These are phyloP conservation scores for Plasmodium relictum DNA, from an alignment of 169 alveolate genomes.

Conservation along the genomic window DNA sequence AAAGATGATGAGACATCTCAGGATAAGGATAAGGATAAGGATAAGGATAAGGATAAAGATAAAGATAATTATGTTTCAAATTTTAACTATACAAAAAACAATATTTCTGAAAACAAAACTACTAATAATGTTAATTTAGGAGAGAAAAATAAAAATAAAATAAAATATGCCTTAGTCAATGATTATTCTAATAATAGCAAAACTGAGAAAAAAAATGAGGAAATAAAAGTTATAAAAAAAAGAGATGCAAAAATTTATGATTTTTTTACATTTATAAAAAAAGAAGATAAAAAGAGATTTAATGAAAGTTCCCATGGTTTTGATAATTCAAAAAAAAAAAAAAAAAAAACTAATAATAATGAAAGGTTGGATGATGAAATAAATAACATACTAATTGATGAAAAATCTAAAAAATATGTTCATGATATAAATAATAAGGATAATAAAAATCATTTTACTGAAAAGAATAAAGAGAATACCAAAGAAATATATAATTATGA, in stretches of 20 bases:
- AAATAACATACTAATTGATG: neutral
- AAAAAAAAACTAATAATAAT: conserved; percentile 2
- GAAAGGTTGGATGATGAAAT: neutral
- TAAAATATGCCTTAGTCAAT: neutral
- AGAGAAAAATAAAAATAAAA: neutral
- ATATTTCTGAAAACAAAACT: too few relatives aligned
- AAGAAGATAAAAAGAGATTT: conserved; percentile 35
- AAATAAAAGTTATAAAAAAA: neutral
- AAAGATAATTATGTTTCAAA: too few relatives aligned
- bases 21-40: too few relatives aligned
- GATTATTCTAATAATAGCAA: neutral
- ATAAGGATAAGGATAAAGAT: too few relatives aligned
- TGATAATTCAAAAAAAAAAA: conserved; percentile 20
- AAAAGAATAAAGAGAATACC: too few relatives aligned
- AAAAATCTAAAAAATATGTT: neutral
- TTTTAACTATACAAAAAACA: too few relatives aligned
- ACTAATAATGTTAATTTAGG: neutral
- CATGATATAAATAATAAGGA: neutral
- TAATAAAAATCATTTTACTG: too few relatives aligned
- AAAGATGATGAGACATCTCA: too few relatives aligned
- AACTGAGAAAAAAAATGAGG: neutral
- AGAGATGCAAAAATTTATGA: conserved; percentile 21
- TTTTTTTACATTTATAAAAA: conserved; percentile 22
- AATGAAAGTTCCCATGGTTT: conserved; percentile 3
- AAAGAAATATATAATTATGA: neutral